Evolutionary conservation across 2,329 filamentous ascomycete species (phyloP).

Genomic region (Ascochyta clinopodiicola): DNA sequence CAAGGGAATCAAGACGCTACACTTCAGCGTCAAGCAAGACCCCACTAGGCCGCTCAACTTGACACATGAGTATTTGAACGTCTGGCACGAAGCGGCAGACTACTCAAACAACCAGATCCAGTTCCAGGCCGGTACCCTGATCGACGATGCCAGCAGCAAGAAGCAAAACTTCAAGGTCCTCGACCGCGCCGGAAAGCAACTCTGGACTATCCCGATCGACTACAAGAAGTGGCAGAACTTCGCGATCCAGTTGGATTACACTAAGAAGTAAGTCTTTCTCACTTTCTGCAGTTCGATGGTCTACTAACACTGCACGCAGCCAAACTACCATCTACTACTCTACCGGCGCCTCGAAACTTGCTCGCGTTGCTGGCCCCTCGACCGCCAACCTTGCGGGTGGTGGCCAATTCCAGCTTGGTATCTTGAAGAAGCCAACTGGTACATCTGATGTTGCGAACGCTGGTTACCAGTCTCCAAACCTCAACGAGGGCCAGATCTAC

Average conservation of each 20-base stretch:
- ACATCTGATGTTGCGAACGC: constrained; percentile 47
- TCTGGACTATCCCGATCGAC: constrained; percentile 62
- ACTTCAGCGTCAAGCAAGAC: constrained; percentile 66
- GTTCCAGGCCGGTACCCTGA: constrained; percentile 63
- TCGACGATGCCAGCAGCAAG: constrained; percentile 54
- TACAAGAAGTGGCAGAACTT: constrained; percentile 66
- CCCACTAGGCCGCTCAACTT: constrained; percentile 60
- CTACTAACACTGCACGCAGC: constrained; percentile 40
- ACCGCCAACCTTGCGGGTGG: constrained; percentile 62
- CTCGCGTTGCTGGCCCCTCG: constrained; percentile 55
- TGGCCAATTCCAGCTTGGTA: constrained; percentile 68
- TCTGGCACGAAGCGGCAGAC: constrained; percentile 50
- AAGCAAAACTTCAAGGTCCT: constrained; percentile 54
- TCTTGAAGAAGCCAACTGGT: constrained; percentile 67
- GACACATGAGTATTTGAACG: constrained; percentile 65
- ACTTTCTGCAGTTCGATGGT: background rate
- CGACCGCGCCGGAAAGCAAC: constrained; percentile 41
- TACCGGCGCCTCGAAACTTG: constrained; percentile 53
- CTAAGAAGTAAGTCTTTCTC: constrained; percentile 55
- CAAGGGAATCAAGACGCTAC: constrained; percentile 65
- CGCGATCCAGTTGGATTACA: constrained; percentile 64
- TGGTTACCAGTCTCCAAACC: constrained; percentile 43
- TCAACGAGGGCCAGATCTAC: constrained; percentile 50
- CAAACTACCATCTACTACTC: constrained; percentile 67
- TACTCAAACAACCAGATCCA: constrained; percentile 52